Percentiles rank a stretch among this genome's conserved stretches.
These are phyloP conservation scores for Periconia macrospinosa DNA, from an alignment of 2,329 filamentous ascomycete genomes.

Conservation along the genomic window DNA sequence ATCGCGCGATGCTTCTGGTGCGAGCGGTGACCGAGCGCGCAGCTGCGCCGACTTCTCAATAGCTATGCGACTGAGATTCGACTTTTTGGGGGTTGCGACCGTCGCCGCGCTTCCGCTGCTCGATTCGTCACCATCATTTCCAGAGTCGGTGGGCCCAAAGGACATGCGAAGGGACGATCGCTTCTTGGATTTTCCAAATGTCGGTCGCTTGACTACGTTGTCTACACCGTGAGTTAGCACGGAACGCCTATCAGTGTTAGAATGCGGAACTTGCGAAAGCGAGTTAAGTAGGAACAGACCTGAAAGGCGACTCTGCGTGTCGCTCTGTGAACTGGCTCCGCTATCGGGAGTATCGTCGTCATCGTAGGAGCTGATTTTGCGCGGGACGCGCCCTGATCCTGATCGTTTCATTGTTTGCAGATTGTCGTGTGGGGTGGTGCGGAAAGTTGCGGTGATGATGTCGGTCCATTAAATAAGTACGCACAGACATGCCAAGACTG, in stretches of 20 bases:
- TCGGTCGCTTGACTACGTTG: conserved; percentile 58
- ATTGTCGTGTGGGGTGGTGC: conserved; percentile 1
- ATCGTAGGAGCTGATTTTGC: conserved; percentile 75
- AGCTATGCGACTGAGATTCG: conserved; percentile 64
- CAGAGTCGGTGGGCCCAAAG: conserved; percentile 65
- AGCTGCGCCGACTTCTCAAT: conserved; percentile 68
- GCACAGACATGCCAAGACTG: neutral
- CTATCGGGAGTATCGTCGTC: conserved; percentile 52
- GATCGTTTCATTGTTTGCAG: conserved; percentile 56
- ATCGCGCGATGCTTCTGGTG: conserved; percentile 54
- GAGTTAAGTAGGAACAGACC: conserved; percentile 43
- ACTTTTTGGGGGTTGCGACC: conserved; percentile 62
- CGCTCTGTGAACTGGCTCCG: conserved; percentile 32
- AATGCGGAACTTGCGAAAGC: conserved; percentile 26
- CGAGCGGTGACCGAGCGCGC: conserved; percentile 54
- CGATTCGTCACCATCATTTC: conserved; percentile 55
- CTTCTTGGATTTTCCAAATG: conserved; percentile 61
- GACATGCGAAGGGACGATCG: conserved; percentile 76
- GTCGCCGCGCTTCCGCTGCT: conserved; percentile 49
- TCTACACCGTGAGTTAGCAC: conserved; percentile 51
- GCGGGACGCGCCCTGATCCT: conserved; percentile 67
- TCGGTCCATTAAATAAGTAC: neutral
- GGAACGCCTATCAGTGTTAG: conserved; percentile 39
- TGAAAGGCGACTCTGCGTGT: conserved; percentile 31
- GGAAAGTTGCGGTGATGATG: neutral